phyloP scores from a whole-genome alignment of 345 rosid species.

The Draba incana region DNA sequence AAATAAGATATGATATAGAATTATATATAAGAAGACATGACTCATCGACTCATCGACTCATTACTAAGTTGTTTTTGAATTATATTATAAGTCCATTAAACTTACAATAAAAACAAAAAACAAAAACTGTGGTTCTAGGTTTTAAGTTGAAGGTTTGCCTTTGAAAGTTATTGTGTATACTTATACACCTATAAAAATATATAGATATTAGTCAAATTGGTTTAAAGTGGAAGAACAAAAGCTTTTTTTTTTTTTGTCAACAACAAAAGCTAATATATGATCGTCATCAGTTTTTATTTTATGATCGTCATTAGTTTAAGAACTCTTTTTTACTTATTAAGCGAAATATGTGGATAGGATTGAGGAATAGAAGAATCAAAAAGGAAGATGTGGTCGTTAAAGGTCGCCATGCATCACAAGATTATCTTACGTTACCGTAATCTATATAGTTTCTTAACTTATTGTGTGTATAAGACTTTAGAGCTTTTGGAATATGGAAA shows the following conservation, averaged over 20 bases:
- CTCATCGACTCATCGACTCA: too few species aligned
- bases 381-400: slow-evolving; percentile 34
- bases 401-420: slow-evolving; percentile 29
- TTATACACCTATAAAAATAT: background rate
- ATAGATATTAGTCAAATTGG: slow-evolving; percentile 14
- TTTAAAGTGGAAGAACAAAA: slow-evolving; percentile 23
- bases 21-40: too few species aligned
- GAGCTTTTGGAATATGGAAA: background rate
- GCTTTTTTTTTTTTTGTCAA: too few species aligned
- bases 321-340: background rate
- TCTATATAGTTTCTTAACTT: slow-evolving; percentile 13
- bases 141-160: slow-evolving; percentile 13
- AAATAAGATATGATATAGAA: too few species aligned
- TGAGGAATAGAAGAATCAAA: slow-evolving; percentile 19
- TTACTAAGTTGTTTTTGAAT: too few species aligned
- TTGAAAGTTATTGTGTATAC: slow-evolving; percentile 11
- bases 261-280: slow-evolving; percentile 26
- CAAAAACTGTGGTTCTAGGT: too few species aligned
- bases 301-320: slow-evolving; percentile 17
- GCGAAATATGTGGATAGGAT: slow-evolving; percentile 32
- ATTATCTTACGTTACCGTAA: slow-evolving; percentile 40
- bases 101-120: too few species aligned
- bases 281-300: slow-evolving; percentile 25
- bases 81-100: too few species aligned
- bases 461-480: slow-evolving; percentile 14